Percentiles rank a stretch among this genome's conserved stretches.
Evolutionary conservation across 768 basidiomycete species (phyloP).

Genomic region (Lactarius vividus): DNA sequence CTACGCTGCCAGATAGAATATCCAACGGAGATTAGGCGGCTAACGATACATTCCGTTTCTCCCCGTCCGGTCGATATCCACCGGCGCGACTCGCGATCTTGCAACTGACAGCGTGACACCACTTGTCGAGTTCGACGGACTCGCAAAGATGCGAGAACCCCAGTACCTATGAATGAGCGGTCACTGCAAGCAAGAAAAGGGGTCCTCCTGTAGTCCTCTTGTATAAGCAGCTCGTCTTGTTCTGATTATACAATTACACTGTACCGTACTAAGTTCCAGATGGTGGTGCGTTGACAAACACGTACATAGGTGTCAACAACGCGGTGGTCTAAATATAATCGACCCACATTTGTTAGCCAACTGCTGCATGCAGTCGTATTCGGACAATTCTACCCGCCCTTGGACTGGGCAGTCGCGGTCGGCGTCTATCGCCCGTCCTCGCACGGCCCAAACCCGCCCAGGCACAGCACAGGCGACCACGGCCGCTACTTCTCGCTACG

Average conservation of each 20-base stretch:
- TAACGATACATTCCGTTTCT: background rate
- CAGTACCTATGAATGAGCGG: background rate
- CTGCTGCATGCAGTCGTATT: slow-evolving; percentile 26
- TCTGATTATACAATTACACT: background rate
- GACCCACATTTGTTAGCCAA: background rate
- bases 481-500: slow-evolving; percentile 53
- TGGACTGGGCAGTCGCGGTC: slow-evolving; percentile 57
- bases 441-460: slow-evolving; percentile 48
- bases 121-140: background rate
- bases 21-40: background rate
- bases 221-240: background rate
- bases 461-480: slow-evolving; percentile 62
- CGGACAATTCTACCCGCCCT: slow-evolving; percentile 41
- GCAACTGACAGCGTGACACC: background rate
- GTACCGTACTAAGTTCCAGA: background rate
- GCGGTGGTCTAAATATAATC: slow-evolving; percentile 2
- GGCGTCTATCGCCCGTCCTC: slow-evolving; percentile 19
- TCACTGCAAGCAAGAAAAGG: background rate
- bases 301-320: slow-evolving; percentile 11
- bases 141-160: background rate
- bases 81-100: background rate
- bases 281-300: background rate
- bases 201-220: background rate
- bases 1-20: background rate
- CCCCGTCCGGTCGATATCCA: background rate